Percentiles rank a stretch among this genome's conserved stretches.
phyloP scores from a whole-genome alignment of 2,329 filamentous ascomycete genomes.

The Colletotrichum kahawae region DNA sequence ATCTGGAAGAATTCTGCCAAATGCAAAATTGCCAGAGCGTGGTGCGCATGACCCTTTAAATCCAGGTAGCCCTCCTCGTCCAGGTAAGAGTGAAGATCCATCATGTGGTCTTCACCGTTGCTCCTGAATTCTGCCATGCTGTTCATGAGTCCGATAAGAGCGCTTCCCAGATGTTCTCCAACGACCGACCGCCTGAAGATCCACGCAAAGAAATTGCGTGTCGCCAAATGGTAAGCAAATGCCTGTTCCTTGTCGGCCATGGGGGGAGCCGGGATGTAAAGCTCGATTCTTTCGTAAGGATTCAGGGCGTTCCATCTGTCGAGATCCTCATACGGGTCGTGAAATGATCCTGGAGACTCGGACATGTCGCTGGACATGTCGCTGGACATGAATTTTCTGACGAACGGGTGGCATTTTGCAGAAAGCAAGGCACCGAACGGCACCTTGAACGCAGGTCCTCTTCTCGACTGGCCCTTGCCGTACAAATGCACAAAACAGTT shows the following conservation, averaged over 20 bases:
- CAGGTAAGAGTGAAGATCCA: conserved; percentile 69
- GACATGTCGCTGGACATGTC: conserved; percentile 12
- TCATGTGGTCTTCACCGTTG: conserved; percentile 57
- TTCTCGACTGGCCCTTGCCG: conserved; percentile 65
- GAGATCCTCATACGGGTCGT: conserved; percentile 29
- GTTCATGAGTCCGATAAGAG: conserved; percentile 68
- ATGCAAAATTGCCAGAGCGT: conserved; percentile 71
- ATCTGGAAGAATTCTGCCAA: conserved; percentile 71
- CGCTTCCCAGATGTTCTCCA: conserved; percentile 67
- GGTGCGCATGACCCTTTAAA: conserved; percentile 68
- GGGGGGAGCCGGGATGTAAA: conserved; percentile 73
- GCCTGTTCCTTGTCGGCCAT: conserved; percentile 56
- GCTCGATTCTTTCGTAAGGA: conserved; percentile 49
- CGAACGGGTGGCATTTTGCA: conserved; percentile 63
- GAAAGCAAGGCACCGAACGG: conserved; percentile 62
- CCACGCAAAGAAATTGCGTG: conserved; percentile 79
- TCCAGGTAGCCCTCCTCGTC: conserved; percentile 73
- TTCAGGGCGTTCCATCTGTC: conserved; percentile 35
- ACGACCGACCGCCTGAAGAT: conserved; percentile 69
- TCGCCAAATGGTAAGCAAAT: conserved; percentile 69
- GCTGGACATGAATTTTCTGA: conserved; percentile 53
- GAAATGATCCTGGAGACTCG: neutral
- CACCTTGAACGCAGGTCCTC: conserved; percentile 72
- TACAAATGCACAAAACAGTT: conserved; percentile 76
- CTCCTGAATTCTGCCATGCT: conserved; percentile 68